A percentile compares a stretch with the other conserved stretches of the same genome.
phyloP scores from a whole-genome alignment of 345 rosid species.

The Brassica incana region DNA sequence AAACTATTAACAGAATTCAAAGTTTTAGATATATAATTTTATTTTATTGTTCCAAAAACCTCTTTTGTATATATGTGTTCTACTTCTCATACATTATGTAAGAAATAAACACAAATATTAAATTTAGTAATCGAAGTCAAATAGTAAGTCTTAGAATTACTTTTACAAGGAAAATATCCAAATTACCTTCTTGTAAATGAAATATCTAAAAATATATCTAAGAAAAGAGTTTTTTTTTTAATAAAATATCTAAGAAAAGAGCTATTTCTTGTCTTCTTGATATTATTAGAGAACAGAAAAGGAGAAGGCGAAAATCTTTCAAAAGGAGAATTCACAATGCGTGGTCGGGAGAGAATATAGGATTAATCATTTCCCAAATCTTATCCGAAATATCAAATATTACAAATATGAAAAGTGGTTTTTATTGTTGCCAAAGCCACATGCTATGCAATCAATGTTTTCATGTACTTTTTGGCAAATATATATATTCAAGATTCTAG shows the following conservation, averaged over 20 bases:
- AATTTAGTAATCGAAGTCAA: background rate
- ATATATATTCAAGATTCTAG: background rate
- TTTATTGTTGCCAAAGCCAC: background rate
- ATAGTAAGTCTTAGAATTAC: background rate
- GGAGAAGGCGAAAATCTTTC: background rate
- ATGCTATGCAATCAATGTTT: background rate
- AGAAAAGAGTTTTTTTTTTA: background rate
- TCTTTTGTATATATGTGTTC: too few species aligned
- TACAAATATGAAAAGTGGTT: background rate
- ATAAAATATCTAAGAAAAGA: background rate
- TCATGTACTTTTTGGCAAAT: background rate
- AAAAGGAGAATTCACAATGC: background rate
- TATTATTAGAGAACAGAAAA: background rate
- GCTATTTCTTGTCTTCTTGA: background rate
- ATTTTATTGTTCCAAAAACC: too few species aligned
- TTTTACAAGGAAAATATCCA: background rate
- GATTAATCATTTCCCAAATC: background rate
- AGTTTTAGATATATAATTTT: too few species aligned
- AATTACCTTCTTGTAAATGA: background rate
- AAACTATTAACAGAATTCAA: too few species aligned
- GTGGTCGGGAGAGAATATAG: background rate
- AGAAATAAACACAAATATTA: background rate
- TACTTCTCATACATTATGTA: too few species aligned
- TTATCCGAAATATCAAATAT: background rate
- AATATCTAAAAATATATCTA: constrained; percentile 14